Base-by-base conservation (phyloP, 1,284 basidiomycete genomes). In the Tilletia indica region DNA sequence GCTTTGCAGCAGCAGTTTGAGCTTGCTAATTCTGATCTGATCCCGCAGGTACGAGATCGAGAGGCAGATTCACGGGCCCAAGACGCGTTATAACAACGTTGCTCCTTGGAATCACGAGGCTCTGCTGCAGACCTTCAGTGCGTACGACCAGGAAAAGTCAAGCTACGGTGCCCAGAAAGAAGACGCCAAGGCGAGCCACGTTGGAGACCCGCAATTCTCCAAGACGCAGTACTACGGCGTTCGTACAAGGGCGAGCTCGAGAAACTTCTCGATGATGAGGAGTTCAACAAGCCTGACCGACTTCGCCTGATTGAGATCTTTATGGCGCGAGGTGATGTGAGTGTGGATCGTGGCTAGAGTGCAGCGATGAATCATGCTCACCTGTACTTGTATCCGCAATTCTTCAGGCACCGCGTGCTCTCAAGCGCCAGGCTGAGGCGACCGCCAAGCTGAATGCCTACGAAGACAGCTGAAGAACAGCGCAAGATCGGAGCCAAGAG, bases 231-330 rank as follows among this genome's bases (percentile, higher is more conserved):
- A 91, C 31, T 91, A 91, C 81, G 89, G 87, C 8, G 91, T 91
- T 67, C 81, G 83, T 72, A 90, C 87, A 91, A 90, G 83, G 74
- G 84, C 3, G 91, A 91, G 82, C 86, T 94, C 38, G 87, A 89
- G 39, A 83, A 82, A 9, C 87, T 94, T 36, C 86, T 94, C 69
- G 86, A 88, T 19, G 86, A 90, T 78, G 74, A 84, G 0, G 80
- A 85, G 9, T 93, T 94, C 78, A 87, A 86, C 0, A 86, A 79
- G 47, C 89, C 89, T 3, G 86, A 89, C 66, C 87, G 88, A 81
- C 90, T 92, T 70, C 91, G 92, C 83, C 86, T 94, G 45, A 89
- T 94, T 8, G 92, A 94, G 85, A 87, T 94, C 9, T 86, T 90
- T 72, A 92, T 94, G 91, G 87, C 87, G 51, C 87, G 87, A 75